A percentile compares a stretch with the other conserved stretches of the same genome.
Evolutionary conservation across 106 monocot genomes (phyloP).

Genomic region (Hemerocallis citrina): DNA sequence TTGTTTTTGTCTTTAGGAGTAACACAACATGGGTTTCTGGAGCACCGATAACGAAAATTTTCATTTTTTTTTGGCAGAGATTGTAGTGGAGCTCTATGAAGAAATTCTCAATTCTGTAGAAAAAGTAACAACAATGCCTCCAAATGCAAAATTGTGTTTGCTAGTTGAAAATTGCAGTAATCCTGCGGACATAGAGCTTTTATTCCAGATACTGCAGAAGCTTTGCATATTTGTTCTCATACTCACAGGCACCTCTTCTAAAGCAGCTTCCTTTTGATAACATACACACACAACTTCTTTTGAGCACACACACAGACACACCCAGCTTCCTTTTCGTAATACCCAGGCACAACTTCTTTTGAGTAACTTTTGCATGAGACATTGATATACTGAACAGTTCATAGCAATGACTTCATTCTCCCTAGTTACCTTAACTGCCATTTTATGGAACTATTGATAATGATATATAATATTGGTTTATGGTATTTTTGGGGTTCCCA

Average conservation of each 20-base stretch:
- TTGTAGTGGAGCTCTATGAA: slow-evolving; percentile 48
- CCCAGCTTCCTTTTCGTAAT: too few species aligned
- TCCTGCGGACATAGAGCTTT: slow-evolving; percentile 67
- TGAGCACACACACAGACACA: not conserved
- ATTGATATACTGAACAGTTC: too few species aligned
- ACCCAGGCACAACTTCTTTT: too few species aligned
- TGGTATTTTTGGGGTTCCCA: too few species aligned
- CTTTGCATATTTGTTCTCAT: slow-evolving; percentile 84
- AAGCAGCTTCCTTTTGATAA: too few species aligned
- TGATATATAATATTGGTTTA: too few species aligned
- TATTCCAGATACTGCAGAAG: slow-evolving; percentile 71
- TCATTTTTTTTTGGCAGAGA: slow-evolving; percentile 34
- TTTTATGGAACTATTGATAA: too few species aligned
- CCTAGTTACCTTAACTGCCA: too few species aligned
- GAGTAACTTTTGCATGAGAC: too few species aligned
- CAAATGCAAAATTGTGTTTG: slow-evolving; percentile 91
- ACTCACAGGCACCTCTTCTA: too few species aligned
- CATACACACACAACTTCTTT: not conserved
- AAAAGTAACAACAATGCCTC: slow-evolving; percentile 82
- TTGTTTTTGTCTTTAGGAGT: not conserved
- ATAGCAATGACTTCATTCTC: too few species aligned
- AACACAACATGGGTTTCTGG: too few species aligned
- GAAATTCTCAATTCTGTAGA: slow-evolving; percentile 72
- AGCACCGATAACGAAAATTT: not conserved
- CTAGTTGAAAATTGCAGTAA: slow-evolving; percentile 54